A percentile compares a stretch with the other conserved stretches of the same genome.
phyloP scores from a whole-genome alignment of 345 rosid genomes.

The Camelina neglecta region DNA sequence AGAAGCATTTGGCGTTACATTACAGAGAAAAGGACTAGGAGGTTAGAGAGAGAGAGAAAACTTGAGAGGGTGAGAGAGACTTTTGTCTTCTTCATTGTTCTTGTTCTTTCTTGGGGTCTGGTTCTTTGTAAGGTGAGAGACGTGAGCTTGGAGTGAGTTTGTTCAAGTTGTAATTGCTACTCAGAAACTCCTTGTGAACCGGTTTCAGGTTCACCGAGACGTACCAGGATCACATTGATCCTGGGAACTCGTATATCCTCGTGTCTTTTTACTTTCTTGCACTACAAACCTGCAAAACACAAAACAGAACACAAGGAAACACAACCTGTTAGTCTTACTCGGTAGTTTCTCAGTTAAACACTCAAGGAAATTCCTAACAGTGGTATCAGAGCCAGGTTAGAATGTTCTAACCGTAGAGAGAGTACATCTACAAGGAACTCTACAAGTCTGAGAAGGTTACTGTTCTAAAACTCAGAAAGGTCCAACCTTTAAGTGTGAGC shows the following conservation, averaged over 20 bases:
- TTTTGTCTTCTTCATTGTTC: background rate
- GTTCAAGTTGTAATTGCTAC: no score
- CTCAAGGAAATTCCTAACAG: background rate
- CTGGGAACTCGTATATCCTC: background rate
- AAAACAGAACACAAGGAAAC: background rate
- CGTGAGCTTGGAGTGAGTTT: no score
- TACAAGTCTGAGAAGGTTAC: background rate
- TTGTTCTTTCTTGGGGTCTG: no score
- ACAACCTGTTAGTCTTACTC: background rate
- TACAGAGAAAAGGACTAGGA: no score
- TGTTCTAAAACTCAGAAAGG: background rate
- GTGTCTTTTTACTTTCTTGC: background rate
- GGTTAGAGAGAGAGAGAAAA: no score
- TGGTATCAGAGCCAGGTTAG: background rate
- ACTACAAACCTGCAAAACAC: background rate
- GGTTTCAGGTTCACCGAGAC: no score
- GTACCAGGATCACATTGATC: no score
- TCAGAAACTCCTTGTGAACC: no score
- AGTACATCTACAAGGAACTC: background rate
- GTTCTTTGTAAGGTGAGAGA: no score
- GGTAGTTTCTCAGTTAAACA: fast-evolving
- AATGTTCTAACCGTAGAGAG: no score
- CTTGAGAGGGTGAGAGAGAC: background rate
- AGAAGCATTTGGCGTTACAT: no score
- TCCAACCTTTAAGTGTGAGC: background rate